Conservation (phyloP, 306 rosid species). For the Castanea sativa region DNA sequence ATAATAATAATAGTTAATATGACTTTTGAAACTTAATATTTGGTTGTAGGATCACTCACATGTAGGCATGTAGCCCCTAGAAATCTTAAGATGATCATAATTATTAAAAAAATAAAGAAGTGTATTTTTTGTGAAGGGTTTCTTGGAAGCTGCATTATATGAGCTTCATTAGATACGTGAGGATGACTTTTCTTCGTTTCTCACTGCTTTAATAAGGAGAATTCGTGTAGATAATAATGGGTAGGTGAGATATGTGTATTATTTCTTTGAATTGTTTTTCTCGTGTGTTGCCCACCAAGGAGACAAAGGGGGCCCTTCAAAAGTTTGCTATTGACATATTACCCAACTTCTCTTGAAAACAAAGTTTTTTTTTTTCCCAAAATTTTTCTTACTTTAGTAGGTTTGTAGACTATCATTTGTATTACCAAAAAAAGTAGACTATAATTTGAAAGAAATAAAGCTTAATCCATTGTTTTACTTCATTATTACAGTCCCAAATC, state of each 20-base stretch:
- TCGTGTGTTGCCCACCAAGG: slow-evolving; percentile 33
- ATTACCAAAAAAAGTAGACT: no score
- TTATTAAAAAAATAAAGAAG: neutral
- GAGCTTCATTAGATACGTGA: neutral
- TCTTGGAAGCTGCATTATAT: neutral
- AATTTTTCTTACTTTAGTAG: slow-evolving; percentile 2
- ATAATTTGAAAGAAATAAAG: slow-evolving; percentile 8
- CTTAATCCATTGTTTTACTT: neutral
- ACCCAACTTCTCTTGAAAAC: slow-evolving; percentile 13
- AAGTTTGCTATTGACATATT: slow-evolving; percentile 34
- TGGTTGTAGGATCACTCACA: neutral
- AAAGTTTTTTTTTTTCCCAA: neutral
- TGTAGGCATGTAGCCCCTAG: neutral
- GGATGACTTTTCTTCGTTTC: slow-evolving; percentile 28
- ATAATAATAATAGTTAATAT: neutral
- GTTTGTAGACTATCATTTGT: slow-evolving; percentile 1
- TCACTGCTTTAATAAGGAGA: neutral
- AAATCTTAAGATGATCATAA: neutral
- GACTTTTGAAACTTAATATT: neutral
- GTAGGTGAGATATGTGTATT: slow-evolving; percentile 27
- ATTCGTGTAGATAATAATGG: slow-evolving; percentile 9
- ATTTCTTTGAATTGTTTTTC: slow-evolving; percentile 16
- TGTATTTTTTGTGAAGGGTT: slow-evolving; percentile 8
- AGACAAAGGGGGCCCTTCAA: slow-evolving; percentile 20
- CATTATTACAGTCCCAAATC: neutral